A percentile compares a stretch with the other conserved stretches of the same genome.
phyloP scores from a whole-genome alignment of 441 rosid genomes.

The Croton setiger region DNA sequence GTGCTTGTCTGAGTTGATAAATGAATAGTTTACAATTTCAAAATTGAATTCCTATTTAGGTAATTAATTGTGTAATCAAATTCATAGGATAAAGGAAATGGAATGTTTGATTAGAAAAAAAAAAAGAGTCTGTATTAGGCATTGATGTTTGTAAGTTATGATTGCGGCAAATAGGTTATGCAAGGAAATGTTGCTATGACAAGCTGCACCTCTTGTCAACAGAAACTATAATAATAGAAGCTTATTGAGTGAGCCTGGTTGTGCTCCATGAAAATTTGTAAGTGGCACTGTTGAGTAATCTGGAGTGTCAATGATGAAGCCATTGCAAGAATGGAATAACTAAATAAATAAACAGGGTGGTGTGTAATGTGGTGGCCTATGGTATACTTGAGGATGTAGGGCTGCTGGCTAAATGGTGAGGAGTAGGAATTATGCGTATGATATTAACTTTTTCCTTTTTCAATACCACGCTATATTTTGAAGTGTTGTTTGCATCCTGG shows the following conservation, averaged over 20 bases:
- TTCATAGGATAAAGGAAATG: neutral
- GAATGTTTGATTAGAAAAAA: neutral
- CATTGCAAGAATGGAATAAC: neutral
- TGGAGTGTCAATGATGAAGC: neutral
- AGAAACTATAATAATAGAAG: neutral
- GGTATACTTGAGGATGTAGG: neutral
- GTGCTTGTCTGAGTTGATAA: conserved; percentile 4
- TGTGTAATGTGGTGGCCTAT: neutral
- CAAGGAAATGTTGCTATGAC: neutral
- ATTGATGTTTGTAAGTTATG: neutral
- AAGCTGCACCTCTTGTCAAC: neutral
- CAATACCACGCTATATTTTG: neutral
- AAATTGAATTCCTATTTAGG: neutral
- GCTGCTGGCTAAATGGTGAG: neutral
- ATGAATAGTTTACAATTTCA: neutral
- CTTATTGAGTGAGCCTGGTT: neutral
- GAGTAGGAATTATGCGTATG: neutral
- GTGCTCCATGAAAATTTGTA: neutral
- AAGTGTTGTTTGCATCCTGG: neutral
- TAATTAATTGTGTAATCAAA: neutral
- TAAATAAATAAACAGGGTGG: neutral
- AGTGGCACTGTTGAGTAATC: neutral
- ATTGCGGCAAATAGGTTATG: neutral
- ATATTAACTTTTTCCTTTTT: neutral
- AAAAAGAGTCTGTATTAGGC: neutral